Evolutionary conservation across 73 alveolate genomes (phyloP).

Genomic region (Paramecium primaurelia): DNA sequence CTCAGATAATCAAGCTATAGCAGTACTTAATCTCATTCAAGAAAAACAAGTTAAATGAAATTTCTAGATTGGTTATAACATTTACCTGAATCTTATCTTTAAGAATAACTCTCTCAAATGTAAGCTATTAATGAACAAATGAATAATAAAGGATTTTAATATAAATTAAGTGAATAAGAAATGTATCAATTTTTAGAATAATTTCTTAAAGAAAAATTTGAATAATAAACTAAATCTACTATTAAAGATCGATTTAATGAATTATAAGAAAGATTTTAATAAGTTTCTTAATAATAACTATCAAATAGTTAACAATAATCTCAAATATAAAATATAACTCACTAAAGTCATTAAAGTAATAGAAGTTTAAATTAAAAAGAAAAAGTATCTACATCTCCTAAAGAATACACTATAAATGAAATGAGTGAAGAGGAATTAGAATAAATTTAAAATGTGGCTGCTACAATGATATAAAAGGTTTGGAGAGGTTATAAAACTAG

Average conservation of each 20-base stretch:
- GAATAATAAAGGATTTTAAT: conserved; percentile 1
- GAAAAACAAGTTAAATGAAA: conserved; percentile 2
- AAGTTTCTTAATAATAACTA: neutral
- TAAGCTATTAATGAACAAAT: conserved; percentile 12
- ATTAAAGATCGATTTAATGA: conserved; percentile 18
- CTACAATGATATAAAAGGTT: conserved; percentile 51
- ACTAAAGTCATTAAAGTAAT: neutral
- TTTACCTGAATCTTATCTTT: conserved; percentile 27
- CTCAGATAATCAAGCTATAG: conserved; percentile 34
- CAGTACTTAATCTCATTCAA: conserved; percentile 27
- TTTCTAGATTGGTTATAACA: conserved; percentile 20
- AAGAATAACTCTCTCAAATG: conserved; percentile 1
- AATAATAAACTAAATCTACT: neutral
- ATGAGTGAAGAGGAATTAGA: conserved; percentile 21
- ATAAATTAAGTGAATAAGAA: conserved; percentile 2
- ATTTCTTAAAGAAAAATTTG: conserved; percentile 20
- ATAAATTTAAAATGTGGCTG: conserved; percentile 45
- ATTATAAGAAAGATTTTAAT: neutral
- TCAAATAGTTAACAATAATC: neutral
- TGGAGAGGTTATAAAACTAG: conserved; percentile 60
- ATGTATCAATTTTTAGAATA: conserved; percentile 36
- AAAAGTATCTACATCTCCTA: neutral
- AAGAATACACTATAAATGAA: neutral
- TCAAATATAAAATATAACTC: neutral
- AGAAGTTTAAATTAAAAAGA: neutral